Evolutionary conservation across 2,329 filamentous ascomycete species (phyloP).

Genomic region (Colletotrichum ledebouriae): DNA sequence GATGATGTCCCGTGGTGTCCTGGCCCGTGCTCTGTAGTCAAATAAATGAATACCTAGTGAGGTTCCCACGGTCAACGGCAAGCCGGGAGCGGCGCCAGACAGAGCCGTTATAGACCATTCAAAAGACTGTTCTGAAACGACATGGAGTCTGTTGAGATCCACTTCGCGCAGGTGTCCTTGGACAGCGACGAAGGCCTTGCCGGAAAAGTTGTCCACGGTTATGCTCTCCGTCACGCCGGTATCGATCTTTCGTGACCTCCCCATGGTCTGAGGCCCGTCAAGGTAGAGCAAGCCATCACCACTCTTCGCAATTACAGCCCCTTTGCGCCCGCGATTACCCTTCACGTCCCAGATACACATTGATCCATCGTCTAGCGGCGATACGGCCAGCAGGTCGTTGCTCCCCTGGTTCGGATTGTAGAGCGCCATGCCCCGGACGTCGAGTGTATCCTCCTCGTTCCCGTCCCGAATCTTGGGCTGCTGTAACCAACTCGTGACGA

Average conservation of each 20-base stretch:
- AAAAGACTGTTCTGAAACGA: constrained; percentile 78
- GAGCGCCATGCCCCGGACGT: constrained; percentile 81
- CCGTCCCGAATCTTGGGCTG: constrained; percentile 64
- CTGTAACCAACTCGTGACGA: constrained; percentile 84
- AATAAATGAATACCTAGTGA: constrained; percentile 85
- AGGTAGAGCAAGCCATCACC: constrained; percentile 75
- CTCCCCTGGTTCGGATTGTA: constrained; percentile 61
- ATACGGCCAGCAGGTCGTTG: constrained; percentile 71
- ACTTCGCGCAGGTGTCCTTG: constrained; percentile 84
- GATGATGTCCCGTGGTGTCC: constrained; percentile 48
- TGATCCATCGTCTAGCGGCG: constrained; percentile 87
- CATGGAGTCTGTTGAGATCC: constrained; percentile 79
- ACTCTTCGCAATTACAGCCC: constrained; percentile 76
- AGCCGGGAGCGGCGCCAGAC: constrained; percentile 74
- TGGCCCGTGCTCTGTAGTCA: constrained; percentile 72
- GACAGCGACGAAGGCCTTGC: constrained; percentile 84
- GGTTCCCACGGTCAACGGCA: constrained; percentile 87
- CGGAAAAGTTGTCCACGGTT: constrained; percentile 77
- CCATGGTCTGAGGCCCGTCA: constrained; percentile 61
- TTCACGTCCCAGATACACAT: constrained; percentile 88
- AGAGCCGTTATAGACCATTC: constrained; percentile 88
- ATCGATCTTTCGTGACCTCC: constrained; percentile 75
- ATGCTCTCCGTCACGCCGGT: constrained; percentile 84
- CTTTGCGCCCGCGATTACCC: constrained; percentile 65
- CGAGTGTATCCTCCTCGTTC: constrained; percentile 63